phyloP scores from a whole-genome alignment of 2,329 filamentous ascomycete genomes.

The Mariannaea elegans region DNA sequence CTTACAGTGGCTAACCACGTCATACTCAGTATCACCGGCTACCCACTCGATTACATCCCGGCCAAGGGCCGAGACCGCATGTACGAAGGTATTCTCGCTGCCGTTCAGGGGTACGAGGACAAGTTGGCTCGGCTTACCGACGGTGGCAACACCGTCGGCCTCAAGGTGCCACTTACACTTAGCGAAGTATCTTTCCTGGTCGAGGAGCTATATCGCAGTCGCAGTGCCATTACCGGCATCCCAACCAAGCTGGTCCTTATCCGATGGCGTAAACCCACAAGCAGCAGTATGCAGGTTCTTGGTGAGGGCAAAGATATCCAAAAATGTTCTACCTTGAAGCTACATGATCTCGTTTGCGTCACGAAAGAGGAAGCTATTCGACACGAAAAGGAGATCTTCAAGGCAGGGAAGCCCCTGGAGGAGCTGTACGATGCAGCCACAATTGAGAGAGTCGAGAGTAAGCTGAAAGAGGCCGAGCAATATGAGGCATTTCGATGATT shows the following conservation, averaged over 20 bases:
- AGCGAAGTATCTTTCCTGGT: constrained; percentile 88
- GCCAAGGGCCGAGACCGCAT: constrained; percentile 88
- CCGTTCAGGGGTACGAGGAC: constrained; percentile 82
- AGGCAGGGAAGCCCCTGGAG: constrained; percentile 70
- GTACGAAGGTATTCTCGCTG: constrained; percentile 84
- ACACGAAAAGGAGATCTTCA: constrained; percentile 84
- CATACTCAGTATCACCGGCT: constrained; percentile 81
- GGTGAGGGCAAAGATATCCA: constrained; percentile 77
- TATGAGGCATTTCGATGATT: constrained; percentile 62
- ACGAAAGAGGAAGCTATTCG: constrained; percentile 86
- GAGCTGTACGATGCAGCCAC: constrained; percentile 78
- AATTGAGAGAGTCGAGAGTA: constrained; percentile 71
- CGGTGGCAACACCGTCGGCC: constrained; percentile 61
- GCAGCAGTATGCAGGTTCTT: constrained; percentile 65
- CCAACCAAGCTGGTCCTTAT: constrained; percentile 81
- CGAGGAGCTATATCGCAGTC: constrained; percentile 87
- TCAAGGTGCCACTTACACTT: constrained; percentile 80
- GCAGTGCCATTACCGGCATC: constrained; percentile 84
- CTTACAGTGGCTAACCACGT: constrained; percentile 92
- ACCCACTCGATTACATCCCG: constrained; percentile 84
- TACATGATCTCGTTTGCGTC: constrained; percentile 85
- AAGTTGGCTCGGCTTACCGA: constrained; percentile 65
- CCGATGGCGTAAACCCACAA: constrained; percentile 76
- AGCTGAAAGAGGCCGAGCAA: constrained; percentile 72
- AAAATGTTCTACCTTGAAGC: constrained; percentile 73